phyloP scores from a whole-genome alignment of 306 rosid genomes.

The Begonia loranthoides region DNA sequence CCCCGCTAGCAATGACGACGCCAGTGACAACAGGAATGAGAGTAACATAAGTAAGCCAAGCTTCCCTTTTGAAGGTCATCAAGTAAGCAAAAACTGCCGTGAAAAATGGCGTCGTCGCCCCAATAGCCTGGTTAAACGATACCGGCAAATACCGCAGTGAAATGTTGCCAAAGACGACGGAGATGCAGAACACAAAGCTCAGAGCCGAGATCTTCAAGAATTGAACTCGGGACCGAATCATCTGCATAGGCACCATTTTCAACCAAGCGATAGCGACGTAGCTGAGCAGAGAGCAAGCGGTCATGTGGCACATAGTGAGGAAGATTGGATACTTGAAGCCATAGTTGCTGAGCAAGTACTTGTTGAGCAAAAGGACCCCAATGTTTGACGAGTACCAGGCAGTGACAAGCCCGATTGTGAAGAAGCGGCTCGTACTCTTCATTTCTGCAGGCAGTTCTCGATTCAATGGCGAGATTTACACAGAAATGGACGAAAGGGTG shows the following conservation, averaged over 20 bases:
- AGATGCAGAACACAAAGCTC: slow-evolving; percentile 17
- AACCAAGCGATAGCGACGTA: slow-evolving; percentile 10
- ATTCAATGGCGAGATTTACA: not conserved
- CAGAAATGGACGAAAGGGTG: not conserved
- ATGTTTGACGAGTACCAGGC: slow-evolving; percentile 21
- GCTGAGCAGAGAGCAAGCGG: slow-evolving; percentile 12
- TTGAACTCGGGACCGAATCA: slow-evolving; percentile 11
- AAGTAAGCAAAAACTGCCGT: slow-evolving; percentile 14
- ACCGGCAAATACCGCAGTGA: slow-evolving; percentile 16
- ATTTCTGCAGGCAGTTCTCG: not conserved
- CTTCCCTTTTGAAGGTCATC: slow-evolving; percentile 13
- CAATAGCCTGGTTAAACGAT: slow-evolving; percentile 17
- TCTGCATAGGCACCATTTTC: slow-evolving; percentile 11
- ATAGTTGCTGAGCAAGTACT: slow-evolving; percentile 17
- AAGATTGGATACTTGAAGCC: slow-evolving; percentile 19
- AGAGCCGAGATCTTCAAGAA: slow-evolving; percentile 13
- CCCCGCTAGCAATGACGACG: slow-evolving; percentile 21
- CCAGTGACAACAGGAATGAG: slow-evolving; percentile 18
- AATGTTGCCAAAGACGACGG: slow-evolving; percentile 18
- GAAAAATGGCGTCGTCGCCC: slow-evolving; percentile 19
- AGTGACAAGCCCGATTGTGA: slow-evolving; percentile 10
- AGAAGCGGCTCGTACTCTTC: not conserved
- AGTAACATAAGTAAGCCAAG: slow-evolving; percentile 10
- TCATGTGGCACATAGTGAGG: slow-evolving; percentile 18
- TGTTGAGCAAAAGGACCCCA: slow-evolving; percentile 17